Conservation (phyloP, 1,139 yeast genomes). For the Scheffersomyces stambukii region DNA sequence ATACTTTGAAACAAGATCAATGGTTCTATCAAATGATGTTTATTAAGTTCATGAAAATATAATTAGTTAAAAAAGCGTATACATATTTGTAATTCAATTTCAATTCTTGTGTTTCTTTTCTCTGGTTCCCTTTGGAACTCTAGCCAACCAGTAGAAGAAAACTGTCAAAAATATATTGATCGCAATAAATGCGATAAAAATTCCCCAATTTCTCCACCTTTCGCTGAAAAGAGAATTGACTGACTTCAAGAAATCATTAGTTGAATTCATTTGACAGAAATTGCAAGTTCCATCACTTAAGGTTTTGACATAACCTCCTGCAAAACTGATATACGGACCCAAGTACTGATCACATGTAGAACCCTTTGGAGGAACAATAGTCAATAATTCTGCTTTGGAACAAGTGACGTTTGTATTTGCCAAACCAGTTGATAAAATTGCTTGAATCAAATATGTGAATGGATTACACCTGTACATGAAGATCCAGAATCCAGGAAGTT, state of each 20-base stretch:
- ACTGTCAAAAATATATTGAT: slow-evolving; percentile 53
- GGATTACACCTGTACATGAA: slow-evolving; percentile 67
- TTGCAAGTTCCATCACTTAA: slow-evolving; percentile 32
- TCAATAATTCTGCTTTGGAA: slow-evolving; percentile 21
- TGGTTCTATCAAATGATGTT: no score
- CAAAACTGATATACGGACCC: slow-evolving; percentile 34
- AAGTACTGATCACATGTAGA: slow-evolving; percentile 54
- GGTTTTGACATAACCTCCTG: slow-evolving; percentile 45
- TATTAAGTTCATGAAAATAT: no score
- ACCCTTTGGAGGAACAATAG: slow-evolving; percentile 39
- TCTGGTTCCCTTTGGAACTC: slow-evolving; percentile 59
- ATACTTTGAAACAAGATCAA: no score
- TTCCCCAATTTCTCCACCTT: slow-evolving; percentile 71
- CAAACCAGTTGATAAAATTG: slow-evolving; percentile 22
- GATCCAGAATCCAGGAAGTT: slow-evolving; percentile 37
- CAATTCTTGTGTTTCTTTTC: slow-evolving; percentile 19
- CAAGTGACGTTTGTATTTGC: slow-evolving; percentile 24
- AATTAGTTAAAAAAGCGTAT: neutral
- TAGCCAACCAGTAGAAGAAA: slow-evolving; percentile 64
- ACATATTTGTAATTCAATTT: no score
- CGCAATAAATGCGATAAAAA: slow-evolving; percentile 42
- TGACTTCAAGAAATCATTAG: slow-evolving; percentile 47
- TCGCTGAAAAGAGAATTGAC: slow-evolving; percentile 41
- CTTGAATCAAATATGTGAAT: slow-evolving; percentile 54
- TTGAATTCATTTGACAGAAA: slow-evolving; percentile 47